Evolutionary conservation across 805 yeast genomes (phyloP), one percentile per base, ranked within the genome.

Genomic region (Ogataea trehaloabstinens): DNA sequence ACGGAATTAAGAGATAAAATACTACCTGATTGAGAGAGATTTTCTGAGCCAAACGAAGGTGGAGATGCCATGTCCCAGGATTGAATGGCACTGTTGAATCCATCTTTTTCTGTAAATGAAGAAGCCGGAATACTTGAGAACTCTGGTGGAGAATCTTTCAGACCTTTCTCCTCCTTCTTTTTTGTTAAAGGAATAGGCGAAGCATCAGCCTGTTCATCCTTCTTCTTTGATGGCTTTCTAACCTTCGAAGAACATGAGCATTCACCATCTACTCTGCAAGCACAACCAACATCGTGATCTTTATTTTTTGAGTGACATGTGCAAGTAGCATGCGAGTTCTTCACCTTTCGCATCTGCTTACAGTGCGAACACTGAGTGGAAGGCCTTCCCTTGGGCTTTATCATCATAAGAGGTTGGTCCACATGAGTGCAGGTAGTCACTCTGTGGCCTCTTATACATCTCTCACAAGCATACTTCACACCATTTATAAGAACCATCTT

Each of bases 361-460:
- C 96, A 91, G 57, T 85, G 95, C 27, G 74, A 70, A 56, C 98
- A 91, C 55, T 89, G 96, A 2, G 95, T 82, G 0, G 96, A 80
- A 1, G 99, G 99, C 40, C 99, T 71, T 3, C 99, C 99, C 58
- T 93, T 93, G 13, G 95, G 96, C 58, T 93, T 93, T 60, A 93
- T 91, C 85, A 84, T 84, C 58, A 85, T 82, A 50, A 93, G 67
- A 4, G 95, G 95, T 55, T 86, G 87, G 50, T 93, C 96, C 0
- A 90, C 79, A 60, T 93, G 99, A 31, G 83, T 81, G 63, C 99
- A 93, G 2, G 95, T 80, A 1, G 96, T 85, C 32, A 91, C 99
- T 38, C 99, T 71, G 58, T 93, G 99, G 31, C 99, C 99, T 44
- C 99, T 74, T 34, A 93, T 90, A 63, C 99, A 91, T 44, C 96